These are phyloP conservation scores for Exophiala sideris DNA, from an alignment of 2,329 filamentous ascomycete genomes.

Conservation along the genomic window DNA sequence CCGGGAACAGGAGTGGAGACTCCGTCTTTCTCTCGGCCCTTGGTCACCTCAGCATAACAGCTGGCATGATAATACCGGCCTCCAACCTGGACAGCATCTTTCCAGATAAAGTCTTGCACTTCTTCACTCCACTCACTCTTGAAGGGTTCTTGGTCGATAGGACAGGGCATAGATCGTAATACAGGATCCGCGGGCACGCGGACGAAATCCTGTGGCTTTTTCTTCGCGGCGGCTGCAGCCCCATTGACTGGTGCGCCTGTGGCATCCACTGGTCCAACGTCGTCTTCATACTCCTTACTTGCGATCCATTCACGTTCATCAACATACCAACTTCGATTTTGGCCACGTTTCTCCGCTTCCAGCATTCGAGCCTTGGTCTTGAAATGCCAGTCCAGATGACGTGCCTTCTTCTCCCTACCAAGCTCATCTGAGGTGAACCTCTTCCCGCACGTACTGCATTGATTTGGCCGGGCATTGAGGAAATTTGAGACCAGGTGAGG, in stretches of 20 bases:
- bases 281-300: slow-evolving; percentile 74
- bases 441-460: slow-evolving; percentile 87
- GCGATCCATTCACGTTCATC: slow-evolving; percentile 91
- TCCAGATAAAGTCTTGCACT: slow-evolving; percentile 95
- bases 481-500: slow-evolving; percentile 70
- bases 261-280: slow-evolving; percentile 43
- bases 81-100: slow-evolving; percentile 77
- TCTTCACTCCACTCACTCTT: slow-evolving; percentile 89
- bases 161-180: slow-evolving; percentile 74
- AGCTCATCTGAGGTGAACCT: slow-evolving; percentile 75
- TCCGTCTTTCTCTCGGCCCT: slow-evolving; percentile 48
- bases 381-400: slow-evolving; percentile 98
- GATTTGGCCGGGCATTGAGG: slow-evolving; percentile 77
- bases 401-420: slow-evolving; percentile 79
- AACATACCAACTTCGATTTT: slow-evolving; percentile 92
- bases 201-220: slow-evolving; percentile 68
- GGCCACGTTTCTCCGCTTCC: slow-evolving; percentile 78
- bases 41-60: slow-evolving; percentile 79
- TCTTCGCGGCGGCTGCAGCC: slow-evolving; percentile 40
- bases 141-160: slow-evolving; percentile 94
- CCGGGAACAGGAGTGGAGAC: slow-evolving; percentile 38
- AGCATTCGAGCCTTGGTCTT: slow-evolving; percentile 83
- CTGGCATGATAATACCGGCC: slow-evolving; percentile 83
- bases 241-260: slow-evolving; percentile 41
- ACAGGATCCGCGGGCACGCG: slow-evolving; percentile 76